Evolutionary conservation across 2,329 filamentous ascomycete species (phyloP).

Genomic region (Hortaea sp.): DNA sequence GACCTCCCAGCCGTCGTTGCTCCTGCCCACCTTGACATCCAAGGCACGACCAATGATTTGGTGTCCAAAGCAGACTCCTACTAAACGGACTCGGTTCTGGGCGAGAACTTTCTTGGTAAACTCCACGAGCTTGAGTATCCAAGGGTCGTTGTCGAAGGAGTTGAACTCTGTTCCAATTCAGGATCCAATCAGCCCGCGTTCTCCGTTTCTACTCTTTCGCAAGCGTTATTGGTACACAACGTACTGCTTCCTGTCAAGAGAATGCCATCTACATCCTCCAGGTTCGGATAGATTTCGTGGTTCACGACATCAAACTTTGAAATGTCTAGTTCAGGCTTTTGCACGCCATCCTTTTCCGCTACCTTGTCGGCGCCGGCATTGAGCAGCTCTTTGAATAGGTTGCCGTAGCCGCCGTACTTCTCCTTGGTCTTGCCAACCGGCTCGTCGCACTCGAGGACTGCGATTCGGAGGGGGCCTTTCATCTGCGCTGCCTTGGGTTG

Average conservation of each 20-base stretch:
- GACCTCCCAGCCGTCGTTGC: conserved; percentile 68
- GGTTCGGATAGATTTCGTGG: conserved; percentile 56
- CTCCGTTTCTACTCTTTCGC: neutral
- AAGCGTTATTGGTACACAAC: conserved; percentile 6
- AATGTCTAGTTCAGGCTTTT: conserved; percentile 43
- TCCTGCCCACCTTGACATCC: conserved; percentile 56
- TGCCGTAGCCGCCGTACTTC: conserved; percentile 63
- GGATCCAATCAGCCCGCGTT: conserved; percentile 4
- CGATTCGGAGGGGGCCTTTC: conserved; percentile 52
- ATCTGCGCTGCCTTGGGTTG: neutral
- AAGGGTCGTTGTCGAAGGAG: conserved; percentile 62
- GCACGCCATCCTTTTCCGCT: conserved; percentile 38
- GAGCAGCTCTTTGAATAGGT: conserved; percentile 45
- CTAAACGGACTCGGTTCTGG: conserved; percentile 54
- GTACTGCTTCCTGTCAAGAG: conserved; percentile 58
- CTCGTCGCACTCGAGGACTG: conserved; percentile 79
- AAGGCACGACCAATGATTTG: conserved; percentile 71
- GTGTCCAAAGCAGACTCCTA: conserved; percentile 81
- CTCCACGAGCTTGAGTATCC: conserved; percentile 65
- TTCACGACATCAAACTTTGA: conserved; percentile 62
- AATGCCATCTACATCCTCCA: conserved; percentile 70
- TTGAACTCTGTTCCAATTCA: conserved; percentile 47
- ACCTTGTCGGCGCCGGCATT: conserved; percentile 38
- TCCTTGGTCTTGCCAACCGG: conserved; percentile 55
- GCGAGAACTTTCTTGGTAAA: conserved; percentile 53